phyloP scores from a whole-genome alignment of 495 filamentous ascomycete species.

The Aspergillus leporis region DNA sequence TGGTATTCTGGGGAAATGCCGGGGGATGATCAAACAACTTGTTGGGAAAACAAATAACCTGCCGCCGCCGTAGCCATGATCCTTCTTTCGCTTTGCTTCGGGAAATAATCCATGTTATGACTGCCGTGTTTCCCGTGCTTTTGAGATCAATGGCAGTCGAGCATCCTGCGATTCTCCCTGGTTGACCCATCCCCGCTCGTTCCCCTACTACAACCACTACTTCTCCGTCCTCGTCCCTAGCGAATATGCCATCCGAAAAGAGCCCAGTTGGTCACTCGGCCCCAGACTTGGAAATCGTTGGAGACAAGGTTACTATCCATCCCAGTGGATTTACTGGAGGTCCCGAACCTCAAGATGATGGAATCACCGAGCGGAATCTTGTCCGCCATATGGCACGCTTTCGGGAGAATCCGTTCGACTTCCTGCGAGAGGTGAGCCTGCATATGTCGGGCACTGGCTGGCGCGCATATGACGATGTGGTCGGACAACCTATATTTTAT shows the following conservation, averaged over 20 bases:
- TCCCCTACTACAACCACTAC: conserved; percentile 10
- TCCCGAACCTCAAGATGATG: conserved; percentile 38
- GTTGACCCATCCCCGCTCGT: conserved; percentile 4
- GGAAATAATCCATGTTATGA: neutral
- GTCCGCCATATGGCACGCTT: conserved; percentile 84
- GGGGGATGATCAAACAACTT: conserved; percentile 26
- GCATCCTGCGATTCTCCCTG: neutral
- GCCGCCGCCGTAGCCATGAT: neutral
- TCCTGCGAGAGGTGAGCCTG: conserved; percentile 87
- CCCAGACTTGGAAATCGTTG: conserved; percentile 81
- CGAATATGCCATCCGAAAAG: conserved; percentile 40
- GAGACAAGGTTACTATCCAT: conserved; percentile 76
- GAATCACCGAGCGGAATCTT: conserved; percentile 65
- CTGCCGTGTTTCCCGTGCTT: neutral
- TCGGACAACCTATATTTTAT: conserved; percentile 94
- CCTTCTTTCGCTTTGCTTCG: neutral
- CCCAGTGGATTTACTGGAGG: conserved; percentile 65
- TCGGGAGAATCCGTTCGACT: conserved; percentile 68
- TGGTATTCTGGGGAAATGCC: conserved; percentile 26
- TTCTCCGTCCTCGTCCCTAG: conserved; percentile 7
- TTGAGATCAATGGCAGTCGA: conserved; percentile 9
- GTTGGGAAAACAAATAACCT: conserved; percentile 23
- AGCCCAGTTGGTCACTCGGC: conserved; percentile 48
- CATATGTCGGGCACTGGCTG: conserved; percentile 90
- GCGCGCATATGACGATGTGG: conserved; percentile 86